Base-by-base conservation (phyloP, 768 basidiomycete species). In the Macrocybe gigantea region DNA sequence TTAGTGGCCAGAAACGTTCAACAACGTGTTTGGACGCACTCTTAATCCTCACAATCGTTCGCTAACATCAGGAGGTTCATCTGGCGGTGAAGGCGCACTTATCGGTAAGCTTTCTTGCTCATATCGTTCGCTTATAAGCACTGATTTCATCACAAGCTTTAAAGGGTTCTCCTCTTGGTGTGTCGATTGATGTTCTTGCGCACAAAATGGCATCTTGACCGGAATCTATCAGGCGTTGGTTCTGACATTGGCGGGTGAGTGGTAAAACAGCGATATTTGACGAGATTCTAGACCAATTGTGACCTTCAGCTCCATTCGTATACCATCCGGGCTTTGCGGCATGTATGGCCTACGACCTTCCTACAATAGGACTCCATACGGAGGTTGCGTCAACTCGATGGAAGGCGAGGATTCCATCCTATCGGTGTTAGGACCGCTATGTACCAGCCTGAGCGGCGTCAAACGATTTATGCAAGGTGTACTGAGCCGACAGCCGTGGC, bases 61-160 rank as follows among this genome's bases (percentile, higher is more conserved):
- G 12, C 68, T 89, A 40, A 89, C 85, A 5, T 66, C 71, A 5
- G 90, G 91, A 8, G 92, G 92, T 1, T 92, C 88, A 0, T 88
- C 85, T 3, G 92, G 92, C 5, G 92, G 91, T 33, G 92, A 93
- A 67, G 86, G 85, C 37, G 87, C 90, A 1, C 72, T 93, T 6
- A 56, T 92, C 38, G 82, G 80, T 58, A 55, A 72, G 60, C 5
- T 22, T n/a, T 22, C 2, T 13, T 30, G 12, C 7, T 31, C 11
- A 6, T 34, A 8, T 32, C 29, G 8, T 9, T 38, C 14, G 9
- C 13, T 37, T 7, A 10, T 8, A 44, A 34, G 45, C 11, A 35
- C 43, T 12, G 33, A 30, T 30, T n/a, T n/a, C 15, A 31, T 9
- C 37, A 30, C 31, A 39, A 73, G 75, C 72, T 8, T 53, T 75